Base-by-base conservation (phyloP, 371 early-diverging fungal genomes). In the Gilbertella persicaria region DNA sequence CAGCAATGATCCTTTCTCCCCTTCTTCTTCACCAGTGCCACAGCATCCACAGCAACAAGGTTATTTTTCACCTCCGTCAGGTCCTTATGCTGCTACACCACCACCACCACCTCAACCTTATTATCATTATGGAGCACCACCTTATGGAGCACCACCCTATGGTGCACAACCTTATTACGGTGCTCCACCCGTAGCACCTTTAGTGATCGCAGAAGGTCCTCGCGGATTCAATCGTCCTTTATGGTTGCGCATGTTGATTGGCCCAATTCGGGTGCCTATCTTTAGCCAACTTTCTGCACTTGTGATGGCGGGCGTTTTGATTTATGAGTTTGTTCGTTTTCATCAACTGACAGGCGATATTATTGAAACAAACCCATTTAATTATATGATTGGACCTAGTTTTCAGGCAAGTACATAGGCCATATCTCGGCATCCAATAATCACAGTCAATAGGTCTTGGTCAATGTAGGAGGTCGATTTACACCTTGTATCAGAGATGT, bases 331-430 rank as follows among this genome's bases (percentile, higher is more conserved):
- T 57, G 68, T 79, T 4, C 66, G 59, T 16, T 79, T 78, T 47
- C 57, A 75, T n/a, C 72, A 81, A 37, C 36, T 80, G 19, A 84
- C 84, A 5, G 78, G 81, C 14, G 59, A 62, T 16, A 50, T 80
- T 16, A 79, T 84, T 43, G 51, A 77, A 57, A 78, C 81, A 4
- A 67, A 51, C 21, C 82, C 84, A 0, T 78, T 82, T 45, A 85
- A 85, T 45, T 73, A 71, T 5, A 81, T 87, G 82, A 82, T 85
- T 43, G 87, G 87, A 8, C 85, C 87, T 5, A 71, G 74, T 29
- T 58, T 75, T 19, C 65, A 71, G 7, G 85, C 82, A 62, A 68
- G 62, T 62, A 10, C 8, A 5, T n/a, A n/a, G n/a, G n/a, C n/a
- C n/a, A n/a, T n/a, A n/a, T n/a, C n/a, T n/a, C 16, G 28, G 4